Evolutionary conservation across 345 rosid species (phyloP), one percentile per base, ranked within the genome.

Genomic region (Populus alba): DNA sequence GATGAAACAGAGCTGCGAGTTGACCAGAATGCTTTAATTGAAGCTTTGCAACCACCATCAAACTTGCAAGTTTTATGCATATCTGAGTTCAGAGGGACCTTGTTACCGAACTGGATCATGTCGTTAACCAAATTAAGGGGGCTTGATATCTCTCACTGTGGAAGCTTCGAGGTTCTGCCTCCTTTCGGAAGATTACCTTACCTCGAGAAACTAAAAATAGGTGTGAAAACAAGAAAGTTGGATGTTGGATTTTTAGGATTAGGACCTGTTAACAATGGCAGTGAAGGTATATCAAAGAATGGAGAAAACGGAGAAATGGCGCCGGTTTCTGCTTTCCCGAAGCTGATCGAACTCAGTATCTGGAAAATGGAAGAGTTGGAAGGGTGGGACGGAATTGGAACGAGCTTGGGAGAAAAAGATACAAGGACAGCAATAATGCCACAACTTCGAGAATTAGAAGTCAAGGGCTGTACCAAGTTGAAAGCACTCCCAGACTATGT

Each of bases 201-300:
- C 10, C 85, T 83, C 13, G 85, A 59, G 27, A n/a, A 38, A n/a
- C 85, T 79, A n/a, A 1, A 11, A 6, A 22, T 76, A 29, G 8
- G 27, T 5, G 33, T 81, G 67, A 8, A 18, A 7, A 25, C 67
- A 17, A 68, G 41, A 39, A 62, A 15, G 31, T 70, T 80, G 37
- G 67, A 75, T 55, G 35, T 18, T 47, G 84, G 78, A 20, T 74
- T 78, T 12, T 31, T 77, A 51, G 79, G 76, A 17, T 23, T 72
- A 31, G 43, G 18, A 15, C 23, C 2, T 27, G 38, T 37, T 29
- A n/a, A 8, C 4, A 20, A 33, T 23, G 39, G 45, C 45, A 41
- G 45, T 41, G 45, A 41, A 10, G 45, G 45, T 41, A 41, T 41
- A 10, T 41, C 45, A 41, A 41, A 41, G 45, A 41, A 41, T 10